These are phyloP conservation scores for Digitaria exilis DNA, from an alignment of 202 grass and related monocot species.

Conservation along the genomic window DNA sequence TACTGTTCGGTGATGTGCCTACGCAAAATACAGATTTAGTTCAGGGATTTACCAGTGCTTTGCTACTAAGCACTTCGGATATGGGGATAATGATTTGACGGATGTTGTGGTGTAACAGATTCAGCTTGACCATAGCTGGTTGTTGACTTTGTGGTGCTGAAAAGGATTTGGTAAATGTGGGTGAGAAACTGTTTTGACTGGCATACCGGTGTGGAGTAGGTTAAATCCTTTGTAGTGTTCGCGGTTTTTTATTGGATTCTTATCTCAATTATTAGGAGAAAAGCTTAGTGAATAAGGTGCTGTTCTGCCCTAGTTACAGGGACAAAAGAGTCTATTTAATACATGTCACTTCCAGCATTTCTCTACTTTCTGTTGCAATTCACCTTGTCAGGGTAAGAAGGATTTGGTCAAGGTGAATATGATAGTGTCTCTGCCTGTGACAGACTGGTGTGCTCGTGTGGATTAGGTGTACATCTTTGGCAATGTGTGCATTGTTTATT, in stretches of 20 bases:
- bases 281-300: neutral
- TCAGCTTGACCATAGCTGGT: conserved; percentile 3
- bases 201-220: conserved; percentile 13
- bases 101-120: neutral
- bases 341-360: conserved; percentile 7
- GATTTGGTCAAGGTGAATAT: conserved; percentile 16
- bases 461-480: conserved; percentile 22
- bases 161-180: conserved; percentile 20
- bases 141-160: neutral
- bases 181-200: neutral
- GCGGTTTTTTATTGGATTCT: conserved; percentile 3
- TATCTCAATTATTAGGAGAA: conserved; percentile 10
- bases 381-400: neutral
- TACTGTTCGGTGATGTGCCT: conserved; percentile 12
- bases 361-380: neutral
- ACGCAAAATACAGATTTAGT: neutral
- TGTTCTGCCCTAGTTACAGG: neutral
- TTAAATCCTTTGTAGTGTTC: neutral
- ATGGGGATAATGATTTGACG: neutral
- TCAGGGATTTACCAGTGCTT: neutral
- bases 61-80: neutral
- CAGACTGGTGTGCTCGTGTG: neutral
- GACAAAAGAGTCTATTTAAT: neutral
- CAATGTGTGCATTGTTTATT: conserved; percentile 5
- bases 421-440: neutral